A percentile compares a stretch with the other conserved stretches of the same genome.
phyloP scores from a whole-genome alignment of 441 rosid genomes.

The Brassica balearica region DNA sequence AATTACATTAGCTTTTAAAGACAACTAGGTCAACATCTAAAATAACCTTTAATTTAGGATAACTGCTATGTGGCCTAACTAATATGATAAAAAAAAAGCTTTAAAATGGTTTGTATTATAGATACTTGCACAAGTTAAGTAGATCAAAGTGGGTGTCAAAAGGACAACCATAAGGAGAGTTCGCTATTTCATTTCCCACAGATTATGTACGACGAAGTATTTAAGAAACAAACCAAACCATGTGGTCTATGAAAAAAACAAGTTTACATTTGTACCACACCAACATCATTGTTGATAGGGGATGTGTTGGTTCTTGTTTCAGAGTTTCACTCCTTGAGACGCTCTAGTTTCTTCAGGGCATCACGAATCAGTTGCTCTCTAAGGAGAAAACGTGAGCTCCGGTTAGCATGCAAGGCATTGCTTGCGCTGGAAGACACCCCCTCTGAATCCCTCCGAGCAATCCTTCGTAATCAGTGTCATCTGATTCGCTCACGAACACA shows the following conservation, averaged over 20 bases:
- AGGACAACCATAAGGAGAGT: background rate
- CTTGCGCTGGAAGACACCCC: constrained; percentile 64
- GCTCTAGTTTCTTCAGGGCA: constrained; percentile 64
- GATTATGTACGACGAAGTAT: background rate
- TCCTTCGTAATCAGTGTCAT: constrained; percentile 94
- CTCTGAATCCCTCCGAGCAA: constrained; percentile 81
- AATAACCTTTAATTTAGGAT: background rate
- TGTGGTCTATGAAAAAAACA: background rate
- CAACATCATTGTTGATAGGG: background rate
- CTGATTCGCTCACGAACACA: constrained; percentile 39
- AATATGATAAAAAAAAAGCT: background rate
- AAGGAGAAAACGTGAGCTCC: constrained; percentile 74
- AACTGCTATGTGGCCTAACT: background rate
- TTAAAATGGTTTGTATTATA: background rate
- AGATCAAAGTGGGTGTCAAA: background rate
- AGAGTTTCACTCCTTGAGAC: constrained; percentile 49
- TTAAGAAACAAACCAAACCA: constrained; percentile 6
- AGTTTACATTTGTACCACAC: background rate
- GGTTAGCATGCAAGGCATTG: constrained; percentile 63
- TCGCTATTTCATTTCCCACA: background rate
- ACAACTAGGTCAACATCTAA: background rate
- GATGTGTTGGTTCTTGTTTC: background rate
- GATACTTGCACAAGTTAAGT: constrained; percentile 8
- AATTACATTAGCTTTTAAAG: constrained; percentile 1
- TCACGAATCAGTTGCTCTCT: constrained; percentile 64